These are phyloP conservation scores for Dendrobium chrysotoxum DNA, from an alignment of 106 monocot genomes.

Conservation along the genomic window DNA sequence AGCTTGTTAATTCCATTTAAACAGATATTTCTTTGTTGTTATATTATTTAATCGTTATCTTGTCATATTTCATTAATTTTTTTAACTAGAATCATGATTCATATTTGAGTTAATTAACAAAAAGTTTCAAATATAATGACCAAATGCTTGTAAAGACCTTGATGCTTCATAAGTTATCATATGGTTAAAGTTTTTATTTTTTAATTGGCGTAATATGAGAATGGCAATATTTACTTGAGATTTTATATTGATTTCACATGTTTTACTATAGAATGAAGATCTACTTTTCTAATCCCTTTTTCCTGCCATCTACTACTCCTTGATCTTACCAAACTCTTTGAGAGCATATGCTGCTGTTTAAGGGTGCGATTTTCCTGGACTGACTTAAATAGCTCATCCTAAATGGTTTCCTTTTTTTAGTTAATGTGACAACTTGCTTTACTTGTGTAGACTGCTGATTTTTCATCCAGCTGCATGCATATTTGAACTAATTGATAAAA, in stretches of 20 bases:
- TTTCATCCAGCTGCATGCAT: too few relatives aligned
- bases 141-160: too few relatives aligned
- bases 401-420: neutral
- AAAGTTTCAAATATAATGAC: neutral
- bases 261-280: neutral
- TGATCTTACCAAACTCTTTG: neutral
- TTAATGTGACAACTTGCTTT: neutral
- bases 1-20: slow-evolving; percentile 1
- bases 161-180: neutral
- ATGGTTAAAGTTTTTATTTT: neutral
- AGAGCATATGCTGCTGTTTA: neutral
- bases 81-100: neutral
- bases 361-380: neutral
- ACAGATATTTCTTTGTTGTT: neutral
- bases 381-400: neutral
- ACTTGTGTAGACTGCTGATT: neutral
- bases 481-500: too few relatives aligned
- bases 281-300: neutral
- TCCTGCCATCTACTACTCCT: neutral
- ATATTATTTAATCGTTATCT: neutral
- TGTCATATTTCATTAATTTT: neutral
- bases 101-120: neutral
- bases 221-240: too few relatives aligned
- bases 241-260: too few relatives aligned
- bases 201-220: neutral